Conservation (phyloP, 306 rosid genomes). For the Prunus armeniaca region DNA sequence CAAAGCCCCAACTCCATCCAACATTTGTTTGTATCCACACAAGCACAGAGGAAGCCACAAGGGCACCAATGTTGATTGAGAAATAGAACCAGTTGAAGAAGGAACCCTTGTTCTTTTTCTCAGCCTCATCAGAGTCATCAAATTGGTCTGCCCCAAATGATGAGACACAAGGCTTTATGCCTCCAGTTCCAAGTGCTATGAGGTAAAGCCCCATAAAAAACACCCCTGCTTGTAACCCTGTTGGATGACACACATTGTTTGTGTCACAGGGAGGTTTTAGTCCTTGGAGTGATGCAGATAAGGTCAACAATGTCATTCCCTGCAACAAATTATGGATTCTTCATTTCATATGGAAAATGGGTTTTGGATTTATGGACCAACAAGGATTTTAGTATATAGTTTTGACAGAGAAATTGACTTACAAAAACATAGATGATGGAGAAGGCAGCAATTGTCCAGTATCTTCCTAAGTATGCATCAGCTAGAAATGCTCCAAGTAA, state of each 20-base stretch:
- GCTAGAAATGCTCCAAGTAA: slow-evolving; percentile 32
- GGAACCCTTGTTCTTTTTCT: slow-evolving; percentile 21
- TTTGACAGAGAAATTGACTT: not conserved
- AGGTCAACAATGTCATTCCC: slow-evolving; percentile 27
- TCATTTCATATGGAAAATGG: not conserved
- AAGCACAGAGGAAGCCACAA: slow-evolving; percentile 27
- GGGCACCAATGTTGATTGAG: slow-evolving; percentile 25
- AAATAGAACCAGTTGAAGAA: slow-evolving; percentile 26
- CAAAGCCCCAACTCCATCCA: slow-evolving; percentile 30
- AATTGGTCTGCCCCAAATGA: slow-evolving; percentile 27
- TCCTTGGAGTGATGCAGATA: slow-evolving; percentile 21
- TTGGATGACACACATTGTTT: slow-evolving; percentile 11
- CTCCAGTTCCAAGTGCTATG: slow-evolving; percentile 25
- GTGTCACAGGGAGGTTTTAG: slow-evolving; percentile 25
- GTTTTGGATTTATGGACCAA: not conserved
- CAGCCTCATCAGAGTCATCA: slow-evolving; percentile 16
- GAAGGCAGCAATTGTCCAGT: slow-evolving; percentile 21
- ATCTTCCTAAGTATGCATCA: slow-evolving; percentile 31
- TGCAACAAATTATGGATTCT: slow-evolving; percentile 1
- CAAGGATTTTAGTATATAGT: not conserved
- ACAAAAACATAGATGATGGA: slow-evolving; percentile 23
- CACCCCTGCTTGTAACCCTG: slow-evolving; percentile 8
- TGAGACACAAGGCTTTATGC: slow-evolving; percentile 19
- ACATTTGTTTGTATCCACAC: slow-evolving; percentile 29
- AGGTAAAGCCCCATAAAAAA: slow-evolving; percentile 25